Base-by-base conservation (phyloP, 163 green algal genomes). In the Trebouxia gelatinosa region DNA sequence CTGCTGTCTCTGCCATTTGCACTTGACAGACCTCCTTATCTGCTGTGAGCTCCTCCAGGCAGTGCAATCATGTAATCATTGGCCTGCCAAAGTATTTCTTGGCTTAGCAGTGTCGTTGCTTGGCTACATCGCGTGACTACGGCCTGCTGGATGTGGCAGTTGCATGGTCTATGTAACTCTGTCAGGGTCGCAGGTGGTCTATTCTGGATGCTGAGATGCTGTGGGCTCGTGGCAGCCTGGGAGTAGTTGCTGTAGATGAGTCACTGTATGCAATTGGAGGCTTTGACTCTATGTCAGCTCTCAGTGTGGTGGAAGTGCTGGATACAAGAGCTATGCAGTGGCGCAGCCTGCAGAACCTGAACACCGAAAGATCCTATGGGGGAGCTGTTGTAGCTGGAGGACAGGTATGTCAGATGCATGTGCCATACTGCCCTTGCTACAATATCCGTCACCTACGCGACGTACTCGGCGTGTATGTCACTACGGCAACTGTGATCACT, bases 251-350 rank as follows among this genome's bases (percentile, higher is more conserved):
- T 31, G 3, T 62, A 28, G 46, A 35, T 32, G 68, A 76, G 31
- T 40, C 46, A 29, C 17, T 76, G 43, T 76, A 76, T 76, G 68
- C 62, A 16, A 75, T 80, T 16, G 62, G 75, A 48, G 75, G 75
- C 17, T 80, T 75, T 46, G 50, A 80, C 62, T 58, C 43, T 21
- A 32, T 65, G 21, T 29, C 54, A 58, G 35, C 43, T 19, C 34
- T 50, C 34, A 38, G 29, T 57, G 21, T 66, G 31, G 48, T 78
- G 11, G 46, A 66, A 35, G 48, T 68, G 31, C 48, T 78, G 57
- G 71, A 68, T n/a, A 46, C 28, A 23, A 32, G 48, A 32, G 51
- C 34, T 31, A 64, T 39, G 23, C 61, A 59, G 29, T 76, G 68
- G 43, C 68, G 43, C 40, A 64, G 68, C 19, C 46, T 64, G 46